phyloP scores from a whole-genome alignment of 1,284 basidiomycete species.

The Taiwanofungus camphoratus region DNA sequence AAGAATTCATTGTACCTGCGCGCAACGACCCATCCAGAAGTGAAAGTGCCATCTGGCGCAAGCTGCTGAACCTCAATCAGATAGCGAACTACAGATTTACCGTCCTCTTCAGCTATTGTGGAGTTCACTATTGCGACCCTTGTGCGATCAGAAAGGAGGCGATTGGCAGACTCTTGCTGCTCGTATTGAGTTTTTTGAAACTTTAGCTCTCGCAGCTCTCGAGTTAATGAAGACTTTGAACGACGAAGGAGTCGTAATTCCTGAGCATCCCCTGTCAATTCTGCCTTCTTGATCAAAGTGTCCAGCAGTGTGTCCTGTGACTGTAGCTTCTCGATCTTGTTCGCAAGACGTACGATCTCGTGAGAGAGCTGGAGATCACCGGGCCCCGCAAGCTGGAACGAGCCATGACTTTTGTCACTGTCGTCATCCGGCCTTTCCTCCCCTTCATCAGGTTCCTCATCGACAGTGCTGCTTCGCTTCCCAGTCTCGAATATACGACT shows the following conservation, averaged over 20 bases:
- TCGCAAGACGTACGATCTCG: constrained; percentile 72
- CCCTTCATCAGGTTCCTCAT: constrained; percentile 36
- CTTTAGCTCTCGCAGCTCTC: constrained; percentile 78
- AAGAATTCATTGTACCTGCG: constrained; percentile 94
- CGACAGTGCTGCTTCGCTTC: constrained; percentile 19
- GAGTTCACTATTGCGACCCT: constrained; percentile 75
- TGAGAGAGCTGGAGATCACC: constrained; percentile 83
- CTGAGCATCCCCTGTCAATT: constrained; percentile 84
- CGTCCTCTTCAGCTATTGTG: constrained; percentile 73
- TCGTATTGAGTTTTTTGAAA: constrained; percentile 92
- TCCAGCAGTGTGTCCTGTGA: constrained; percentile 82
- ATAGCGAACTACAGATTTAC: constrained; percentile 87
- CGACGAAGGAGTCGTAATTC: constrained; percentile 80
- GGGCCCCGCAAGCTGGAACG: constrained; percentile 71
- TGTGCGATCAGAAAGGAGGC: constrained; percentile 75
- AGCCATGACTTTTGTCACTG: constrained; percentile 39
- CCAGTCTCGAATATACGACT: constrained; percentile 10
- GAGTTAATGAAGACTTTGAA: constrained; percentile 74
- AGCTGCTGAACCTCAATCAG: constrained; percentile 89
- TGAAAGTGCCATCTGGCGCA: constrained; percentile 65
- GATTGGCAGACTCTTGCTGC: constrained; percentile 83
- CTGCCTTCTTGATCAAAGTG: constrained; percentile 87
- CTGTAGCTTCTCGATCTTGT: constrained; percentile 72
- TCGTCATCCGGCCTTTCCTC: constrained; percentile 41
- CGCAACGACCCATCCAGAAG: constrained; percentile 87